Conservation (phyloP, 2,329 filamentous ascomycete genomes). For the Zasmidium citrigriseum region DNA sequence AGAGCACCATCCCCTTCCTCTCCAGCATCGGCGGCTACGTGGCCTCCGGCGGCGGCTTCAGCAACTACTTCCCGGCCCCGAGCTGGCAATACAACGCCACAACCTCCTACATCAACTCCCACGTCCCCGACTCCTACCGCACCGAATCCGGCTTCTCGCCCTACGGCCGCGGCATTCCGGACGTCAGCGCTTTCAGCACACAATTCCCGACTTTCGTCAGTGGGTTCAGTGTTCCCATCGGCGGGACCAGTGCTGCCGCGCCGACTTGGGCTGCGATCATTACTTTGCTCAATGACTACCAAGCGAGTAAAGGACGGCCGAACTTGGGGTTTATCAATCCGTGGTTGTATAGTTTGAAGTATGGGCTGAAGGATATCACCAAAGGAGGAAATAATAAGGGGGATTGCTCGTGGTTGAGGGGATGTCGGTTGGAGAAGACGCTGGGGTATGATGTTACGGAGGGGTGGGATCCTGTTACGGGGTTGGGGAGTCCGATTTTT, state of each 20-base stretch:
- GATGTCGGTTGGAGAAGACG: conserved; percentile 15
- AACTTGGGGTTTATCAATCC: conserved; percentile 55
- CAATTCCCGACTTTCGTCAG: conserved; percentile 39
- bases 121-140: conserved; percentile 41
- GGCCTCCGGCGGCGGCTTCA: conserved; percentile 42
- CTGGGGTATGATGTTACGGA: conserved; percentile 16
- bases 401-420: conserved; percentile 14
- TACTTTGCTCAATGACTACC: conserved; percentile 62
- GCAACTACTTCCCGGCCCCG: conserved; percentile 45
- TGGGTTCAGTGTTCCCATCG: conserved; percentile 35
- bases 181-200: conserved; percentile 50
- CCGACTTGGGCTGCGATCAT: conserved; percentile 62
- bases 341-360: conserved; percentile 55
- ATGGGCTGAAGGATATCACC: conserved; percentile 52
- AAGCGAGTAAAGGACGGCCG: conserved; percentile 51
- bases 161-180: conserved; percentile 45
- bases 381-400: conserved; percentile 35
- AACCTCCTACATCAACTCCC: conserved; percentile 38
- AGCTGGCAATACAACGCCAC: conserved; percentile 45
- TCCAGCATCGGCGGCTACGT: conserved; percentile 15
- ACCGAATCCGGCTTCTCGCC: conserved; percentile 44
- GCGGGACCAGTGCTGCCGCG: conserved; percentile 53
- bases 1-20: conserved; percentile 19
- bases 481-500: conserved; percentile 21
- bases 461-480: conserved; percentile 26